Evolutionary conservation across 768 basidiomycete species (phyloP), one percentile per base, ranked within the genome.

Genomic region (Fomitopsis serialis): DNA sequence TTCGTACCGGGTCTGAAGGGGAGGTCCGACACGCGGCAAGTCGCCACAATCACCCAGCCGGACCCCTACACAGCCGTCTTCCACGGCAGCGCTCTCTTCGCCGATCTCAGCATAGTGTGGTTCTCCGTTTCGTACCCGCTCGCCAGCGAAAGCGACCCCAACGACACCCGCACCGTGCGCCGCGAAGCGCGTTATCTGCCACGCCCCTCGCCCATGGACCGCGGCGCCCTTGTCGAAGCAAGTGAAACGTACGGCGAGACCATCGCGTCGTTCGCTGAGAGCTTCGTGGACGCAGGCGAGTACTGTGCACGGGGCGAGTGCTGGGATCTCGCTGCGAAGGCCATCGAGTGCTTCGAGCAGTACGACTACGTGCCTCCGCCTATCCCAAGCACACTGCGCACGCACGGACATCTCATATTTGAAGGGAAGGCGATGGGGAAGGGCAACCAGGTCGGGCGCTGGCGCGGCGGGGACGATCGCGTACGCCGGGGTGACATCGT

Each of bases 321-420:
- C 62, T 82, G 81, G 81, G 79, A 81, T 66, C 62, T 83, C 29
- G 80, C 81, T 15, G 67, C 70, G 57, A 74, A 80, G 64, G 79
- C 71, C 25, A 68, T 83, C 52, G 70, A 71, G 50, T 68, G 72
- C 44, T 73, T 76, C 57, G 62, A 68, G 3, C 65, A 71, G 19
- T 71, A 66, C 60, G 71, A 74, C 47, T 74, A 74, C 54, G 66
- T 74, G 42, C 72, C 75, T 17, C 69, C 70, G 54, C 79, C 80
- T 35, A 63, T 81, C 15, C 74, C 71, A 40, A 76, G 74, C 56
- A 70, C 78, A 27, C 69, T 69, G 43, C 72, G 78, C 44, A 80
- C 78, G 43, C 81, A 83, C 56, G 80, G 81, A 0, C 78, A 81
- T 58, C 70, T 81, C 36, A 72, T 82, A 48, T 82, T 68, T 55